Evolutionary conservation across 2,329 filamentous ascomycete genomes (phyloP).

Genomic region (Hymenoscyphus scutula): DNA sequence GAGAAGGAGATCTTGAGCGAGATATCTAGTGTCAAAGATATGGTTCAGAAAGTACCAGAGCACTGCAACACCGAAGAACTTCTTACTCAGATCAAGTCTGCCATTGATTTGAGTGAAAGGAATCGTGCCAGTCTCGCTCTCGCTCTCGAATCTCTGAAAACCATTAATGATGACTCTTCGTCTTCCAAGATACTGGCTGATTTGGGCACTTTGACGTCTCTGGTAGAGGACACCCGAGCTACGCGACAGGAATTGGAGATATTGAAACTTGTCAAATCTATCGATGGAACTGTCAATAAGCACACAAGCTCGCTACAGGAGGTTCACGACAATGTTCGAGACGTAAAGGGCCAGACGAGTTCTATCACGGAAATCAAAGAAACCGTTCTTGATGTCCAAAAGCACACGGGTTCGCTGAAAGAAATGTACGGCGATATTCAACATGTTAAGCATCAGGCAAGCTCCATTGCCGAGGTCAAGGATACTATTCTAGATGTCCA

Average conservation of each 20-base stretch:
- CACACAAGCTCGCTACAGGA: not conserved
- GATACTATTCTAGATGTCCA: conserved; percentile 1
- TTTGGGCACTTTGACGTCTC: not conserved
- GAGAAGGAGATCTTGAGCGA: conserved; percentile 8
- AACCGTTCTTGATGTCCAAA: not conserved
- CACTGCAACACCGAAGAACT: conserved; percentile 13
- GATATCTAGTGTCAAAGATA: not conserved
- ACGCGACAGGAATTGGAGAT: conserved; percentile 1
- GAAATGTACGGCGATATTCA: not conserved
- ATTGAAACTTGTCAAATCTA: not conserved
- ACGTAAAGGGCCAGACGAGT: conserved; percentile 2
- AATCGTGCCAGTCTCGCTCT: not conserved
- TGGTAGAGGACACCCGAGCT: not conserved
- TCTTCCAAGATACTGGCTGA: not conserved
- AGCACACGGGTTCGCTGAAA: too few relatives aligned
- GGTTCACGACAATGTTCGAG: not conserved
- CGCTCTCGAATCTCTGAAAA: not conserved
- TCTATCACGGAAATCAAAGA: not conserved
- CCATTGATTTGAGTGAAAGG: conserved; percentile 3
- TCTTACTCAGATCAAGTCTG: conserved; percentile 14
- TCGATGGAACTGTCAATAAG: not conserved
- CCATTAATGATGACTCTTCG: conserved; percentile 1
- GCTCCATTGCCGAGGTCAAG: not conserved
- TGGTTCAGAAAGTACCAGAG: conserved; percentile 4
- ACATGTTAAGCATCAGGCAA: conserved; percentile 2